Conservation (phyloP, 1,284 basidiomycete genomes). For the Ceratobasidium papillatum region DNA sequence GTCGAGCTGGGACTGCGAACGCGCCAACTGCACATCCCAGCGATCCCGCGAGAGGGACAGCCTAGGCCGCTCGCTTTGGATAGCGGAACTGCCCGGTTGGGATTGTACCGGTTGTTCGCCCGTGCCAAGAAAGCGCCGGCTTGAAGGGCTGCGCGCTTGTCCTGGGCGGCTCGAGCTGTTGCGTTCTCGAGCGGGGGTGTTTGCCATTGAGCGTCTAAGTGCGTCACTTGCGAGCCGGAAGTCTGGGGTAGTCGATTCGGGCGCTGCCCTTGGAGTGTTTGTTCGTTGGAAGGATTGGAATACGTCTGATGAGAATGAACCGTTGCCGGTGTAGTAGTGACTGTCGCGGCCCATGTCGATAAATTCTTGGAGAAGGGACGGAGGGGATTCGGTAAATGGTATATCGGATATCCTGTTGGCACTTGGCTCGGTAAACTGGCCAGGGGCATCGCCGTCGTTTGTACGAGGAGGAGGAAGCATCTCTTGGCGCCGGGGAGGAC, state of each 20-base stretch:
- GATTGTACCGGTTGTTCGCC: conserved; percentile 1
- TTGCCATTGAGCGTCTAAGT: not conserved
- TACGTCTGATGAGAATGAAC: conserved; percentile 18
- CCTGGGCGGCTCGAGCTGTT: not conserved
- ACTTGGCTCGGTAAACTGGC: not conserved
- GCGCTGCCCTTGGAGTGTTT: not conserved
- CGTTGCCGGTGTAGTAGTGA: not conserved
- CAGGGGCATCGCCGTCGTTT: not conserved
- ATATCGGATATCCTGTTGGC: not conserved
- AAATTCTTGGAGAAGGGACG: conserved; percentile 31
- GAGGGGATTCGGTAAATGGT: conserved; percentile 25
- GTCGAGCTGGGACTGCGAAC: conserved; percentile 13
- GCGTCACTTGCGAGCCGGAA: conserved; percentile 19
- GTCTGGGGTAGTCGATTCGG: not conserved
- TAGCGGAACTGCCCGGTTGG: not conserved
- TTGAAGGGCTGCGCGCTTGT: not conserved
- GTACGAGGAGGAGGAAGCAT: conserved; percentile 15
- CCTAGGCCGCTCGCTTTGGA: conserved; percentile 8
- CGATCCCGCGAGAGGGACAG: conserved; percentile 8
- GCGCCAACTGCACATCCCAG: not conserved
- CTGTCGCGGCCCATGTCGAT: not conserved
- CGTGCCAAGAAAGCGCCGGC: conserved; percentile 6
- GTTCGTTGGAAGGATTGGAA: conserved; percentile 11
- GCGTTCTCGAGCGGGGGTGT: not conserved
- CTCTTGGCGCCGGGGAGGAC: conserved; percentile 16